Evolutionary conservation across 345 rosid genomes (phyloP).

Genomic region (Populus nigra): DNA sequence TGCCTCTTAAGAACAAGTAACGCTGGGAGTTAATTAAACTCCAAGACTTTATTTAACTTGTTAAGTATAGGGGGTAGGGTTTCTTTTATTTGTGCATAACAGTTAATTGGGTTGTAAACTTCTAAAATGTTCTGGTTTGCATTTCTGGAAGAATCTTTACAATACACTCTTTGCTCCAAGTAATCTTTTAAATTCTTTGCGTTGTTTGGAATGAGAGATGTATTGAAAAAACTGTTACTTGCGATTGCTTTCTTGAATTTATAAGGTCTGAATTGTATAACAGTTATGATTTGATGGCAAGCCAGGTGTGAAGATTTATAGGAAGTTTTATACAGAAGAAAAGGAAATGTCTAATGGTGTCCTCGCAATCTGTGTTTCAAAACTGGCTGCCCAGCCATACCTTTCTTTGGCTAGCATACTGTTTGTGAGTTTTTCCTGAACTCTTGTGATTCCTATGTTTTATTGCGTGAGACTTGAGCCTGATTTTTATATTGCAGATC

Average conservation of each 20-base stretch:
- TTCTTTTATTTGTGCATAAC: background rate
- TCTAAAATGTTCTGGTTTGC: background rate
- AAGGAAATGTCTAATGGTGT: conserved; percentile 66
- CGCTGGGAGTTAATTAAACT: background rate
- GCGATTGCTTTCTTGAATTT: background rate
- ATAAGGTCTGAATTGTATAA: background rate
- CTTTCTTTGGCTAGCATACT: conserved; percentile 51
- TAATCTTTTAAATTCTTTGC: background rate
- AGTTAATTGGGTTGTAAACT: background rate
- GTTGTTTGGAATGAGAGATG: background rate
- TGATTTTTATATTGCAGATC: background rate
- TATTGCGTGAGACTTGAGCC: background rate
- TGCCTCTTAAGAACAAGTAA: background rate
- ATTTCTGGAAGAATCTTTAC: background rate
- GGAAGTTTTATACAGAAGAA: conserved; percentile 69
- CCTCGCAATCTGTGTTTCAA: conserved; percentile 52
- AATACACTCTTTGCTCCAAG: background rate
- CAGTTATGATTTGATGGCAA: background rate
- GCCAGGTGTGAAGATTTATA: conserved; percentile 54
- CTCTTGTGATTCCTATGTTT: background rate
- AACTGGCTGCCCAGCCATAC: conserved; percentile 53
- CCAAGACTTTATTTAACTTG: background rate
- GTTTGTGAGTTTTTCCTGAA: conserved; percentile 49
- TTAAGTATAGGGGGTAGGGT: background rate
- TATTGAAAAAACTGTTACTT: background rate